A percentile compares a stretch with the other conserved stretches of the same genome.
phyloP scores from a whole-genome alignment of 495 filamentous ascomycete species.

The Xylaria palmicola region DNA sequence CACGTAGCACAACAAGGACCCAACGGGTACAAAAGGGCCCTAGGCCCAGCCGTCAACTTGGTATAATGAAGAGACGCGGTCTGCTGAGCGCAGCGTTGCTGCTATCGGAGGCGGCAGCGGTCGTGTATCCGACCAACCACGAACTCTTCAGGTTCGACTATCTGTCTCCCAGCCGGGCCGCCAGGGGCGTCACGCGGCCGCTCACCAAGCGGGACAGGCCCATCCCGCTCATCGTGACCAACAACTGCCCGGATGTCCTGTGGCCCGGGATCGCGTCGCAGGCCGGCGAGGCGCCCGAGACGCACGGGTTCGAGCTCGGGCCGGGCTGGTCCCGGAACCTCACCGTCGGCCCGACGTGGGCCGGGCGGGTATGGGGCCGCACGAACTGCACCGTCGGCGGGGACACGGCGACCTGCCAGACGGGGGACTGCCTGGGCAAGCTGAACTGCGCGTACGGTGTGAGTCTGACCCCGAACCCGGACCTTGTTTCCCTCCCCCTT shows the following conservation, averaged over 20 bases:
- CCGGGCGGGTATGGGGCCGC: slow-evolving; percentile 76
- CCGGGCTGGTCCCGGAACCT: slow-evolving; percentile 50
- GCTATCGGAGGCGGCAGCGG: slow-evolving; percentile 14
- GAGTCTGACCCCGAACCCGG: no score
- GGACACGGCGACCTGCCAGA: slow-evolving; percentile 60
- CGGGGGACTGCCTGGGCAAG: slow-evolving; percentile 70
- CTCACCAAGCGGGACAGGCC: slow-evolving; percentile 33
- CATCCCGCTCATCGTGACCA: slow-evolving; percentile 58
- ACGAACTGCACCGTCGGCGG: slow-evolving; percentile 76
- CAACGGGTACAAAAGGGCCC: slow-evolving; percentile 15
- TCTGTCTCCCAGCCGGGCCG: slow-evolving; percentile 23
- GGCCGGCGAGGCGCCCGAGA: slow-evolving; percentile 58
- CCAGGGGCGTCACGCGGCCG: slow-evolving; percentile 22
- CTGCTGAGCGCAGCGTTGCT: slow-evolving; percentile 7
- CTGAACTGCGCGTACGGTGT: slow-evolving; percentile 65
- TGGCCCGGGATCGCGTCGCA: slow-evolving; percentile 72
- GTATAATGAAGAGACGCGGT: not conserved
- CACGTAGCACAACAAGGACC: not conserved
- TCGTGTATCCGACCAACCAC: slow-evolving; percentile 31
- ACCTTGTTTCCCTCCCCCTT: no score
- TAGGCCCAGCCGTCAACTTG: not conserved
- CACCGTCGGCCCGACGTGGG: slow-evolving; percentile 67
- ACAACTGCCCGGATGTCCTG: slow-evolving; percentile 64
- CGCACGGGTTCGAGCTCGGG: slow-evolving; percentile 62
- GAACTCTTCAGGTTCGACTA: slow-evolving; percentile 28